Base-by-base conservation (phyloP, 805 yeast species). In the Candida cerambycidarum region DNA sequence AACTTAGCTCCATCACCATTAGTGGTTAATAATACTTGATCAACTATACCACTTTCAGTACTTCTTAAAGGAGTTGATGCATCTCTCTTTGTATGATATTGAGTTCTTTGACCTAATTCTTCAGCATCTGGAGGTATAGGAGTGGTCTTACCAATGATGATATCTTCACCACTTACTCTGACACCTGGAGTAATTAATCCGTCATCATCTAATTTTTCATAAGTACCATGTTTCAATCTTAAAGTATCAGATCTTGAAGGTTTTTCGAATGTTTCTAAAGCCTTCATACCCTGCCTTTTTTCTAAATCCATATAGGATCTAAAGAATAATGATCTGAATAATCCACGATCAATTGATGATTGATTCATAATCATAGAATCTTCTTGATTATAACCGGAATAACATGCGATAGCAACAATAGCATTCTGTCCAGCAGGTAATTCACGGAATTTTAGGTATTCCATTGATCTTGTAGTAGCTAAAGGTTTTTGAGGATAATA, bases 321-420 rank as follows among this genome's bases (percentile, higher is more conserved):
- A 76, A 90, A 93, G 71, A 92, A 93, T 61, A 93, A 75, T 9
- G 97, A 89, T 69, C 99, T 77, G 76, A 93, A 93, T 57, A 93
- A 73, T 43, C 99, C 99, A 59, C 98, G 78, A 67, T 93, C 99
- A 61, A 93, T 93, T 28, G 96, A 87, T 9, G 96, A 85, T 73
- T 93, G 99, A 66, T 93, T 93, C 99, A 93, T 93, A 73, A 93
- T 93, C 93, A 93, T 89, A 32, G 99, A 93, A 85, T 93, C 99
- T 85, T 93, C 99, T 76, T 93, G 99, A 68, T 93, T 93, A 69
- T 93, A 93, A 61, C 99, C 99, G 32, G 96, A 87, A 69, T 93
- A 93, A 79, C 99, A 93, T 33, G 95, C 80, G 76, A 93, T 93
- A 21, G 99, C 99, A 36, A 93, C 99, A 67, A 93, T 82, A 19